Percentiles rank a stretch among this genome's conserved stretches.
These are phyloP conservation scores for Copromyces sp. DNA, from an alignment of 495 filamentous ascomycete genomes.

Conservation along the genomic window DNA sequence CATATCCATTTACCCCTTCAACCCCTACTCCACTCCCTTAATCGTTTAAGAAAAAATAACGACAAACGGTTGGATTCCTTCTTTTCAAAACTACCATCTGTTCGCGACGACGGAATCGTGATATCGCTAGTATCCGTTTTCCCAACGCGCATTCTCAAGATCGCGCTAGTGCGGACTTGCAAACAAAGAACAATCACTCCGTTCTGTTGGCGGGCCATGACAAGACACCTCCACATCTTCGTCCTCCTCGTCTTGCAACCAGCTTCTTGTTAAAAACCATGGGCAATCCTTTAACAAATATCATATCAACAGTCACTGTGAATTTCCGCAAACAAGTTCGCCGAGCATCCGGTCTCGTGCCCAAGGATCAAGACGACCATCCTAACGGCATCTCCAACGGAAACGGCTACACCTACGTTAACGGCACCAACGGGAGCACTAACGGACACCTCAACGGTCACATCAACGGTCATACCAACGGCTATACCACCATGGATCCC, in stretches of 20 bases:
- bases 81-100: not conserved
- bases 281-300: not conserved
- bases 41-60: not conserved
- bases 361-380: not conserved
- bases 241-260: not conserved
- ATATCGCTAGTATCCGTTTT: not conserved
- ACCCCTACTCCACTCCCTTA: not conserved
- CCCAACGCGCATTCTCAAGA: not conserved
- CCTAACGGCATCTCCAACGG: not conserved
- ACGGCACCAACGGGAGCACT: not conserved
- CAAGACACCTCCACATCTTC: not conserved
- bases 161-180: not conserved
- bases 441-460: not conserved
- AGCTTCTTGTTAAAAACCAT: not conserved
- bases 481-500: not conserved
- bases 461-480: not conserved
- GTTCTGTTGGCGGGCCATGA: not conserved
- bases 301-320: not conserved
- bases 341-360: not conserved
- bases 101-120: not conserved
- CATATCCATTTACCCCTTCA: not conserved
- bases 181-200: not conserved
- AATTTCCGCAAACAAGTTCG: not conserved
- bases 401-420: not conserved
- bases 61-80: not conserved